Conservation (phyloP, 345 rosid genomes). For the Noccaea caerulescens region DNA sequence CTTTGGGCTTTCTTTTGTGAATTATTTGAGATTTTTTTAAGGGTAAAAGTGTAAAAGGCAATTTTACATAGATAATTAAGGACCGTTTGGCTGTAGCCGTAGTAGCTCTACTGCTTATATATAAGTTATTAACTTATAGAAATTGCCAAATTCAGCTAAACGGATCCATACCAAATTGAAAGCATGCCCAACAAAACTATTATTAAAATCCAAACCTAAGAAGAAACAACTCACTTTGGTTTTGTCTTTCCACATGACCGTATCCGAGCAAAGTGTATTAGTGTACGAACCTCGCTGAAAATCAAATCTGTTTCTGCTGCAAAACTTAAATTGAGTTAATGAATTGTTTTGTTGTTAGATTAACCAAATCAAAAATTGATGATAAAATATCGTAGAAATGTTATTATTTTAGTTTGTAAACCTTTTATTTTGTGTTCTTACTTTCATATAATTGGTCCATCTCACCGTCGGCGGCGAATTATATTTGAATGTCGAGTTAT, state of each 20-base stretch:
- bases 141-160: neutral
- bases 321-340: neutral
- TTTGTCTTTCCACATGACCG: neutral
- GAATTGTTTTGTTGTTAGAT: no score
- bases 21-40: neutral
- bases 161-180: neutral
- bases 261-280: neutral
- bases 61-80: no score
- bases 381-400: no score
- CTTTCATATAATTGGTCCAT: neutral
- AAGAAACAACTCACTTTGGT: neutral
- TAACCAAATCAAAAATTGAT: no score
- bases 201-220: neutral
- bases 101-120: neutral
- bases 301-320: neutral
- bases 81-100: no score
- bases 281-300: neutral
- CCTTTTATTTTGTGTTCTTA: no score
- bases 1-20: conserved; percentile 23
- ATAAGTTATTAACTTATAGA: neutral
- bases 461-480: neutral
- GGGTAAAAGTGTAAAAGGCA: conserved; percentile 24
- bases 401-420: no score
- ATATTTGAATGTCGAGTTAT: neutral
- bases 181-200: neutral